Conservation (phyloP, 139 green algal genomes). For the Eudorina sp. region DNA sequence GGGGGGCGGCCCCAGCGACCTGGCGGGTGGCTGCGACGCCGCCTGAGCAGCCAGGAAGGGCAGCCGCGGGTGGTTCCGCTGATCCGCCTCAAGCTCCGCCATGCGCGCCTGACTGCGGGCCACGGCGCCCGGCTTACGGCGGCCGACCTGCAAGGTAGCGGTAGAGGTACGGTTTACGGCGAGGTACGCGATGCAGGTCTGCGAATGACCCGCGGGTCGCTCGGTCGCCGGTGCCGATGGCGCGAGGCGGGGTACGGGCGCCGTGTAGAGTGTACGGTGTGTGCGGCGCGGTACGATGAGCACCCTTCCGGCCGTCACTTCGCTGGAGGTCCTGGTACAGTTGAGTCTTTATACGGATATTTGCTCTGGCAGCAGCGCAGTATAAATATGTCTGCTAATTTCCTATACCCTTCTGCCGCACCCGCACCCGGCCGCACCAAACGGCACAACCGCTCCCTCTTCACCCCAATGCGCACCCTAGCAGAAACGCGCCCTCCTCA, state of each 20-base stretch:
- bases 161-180: background rate
- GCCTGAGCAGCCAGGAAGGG: conserved; percentile 38
- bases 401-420: too few relatives aligned
- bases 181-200: too few relatives aligned
- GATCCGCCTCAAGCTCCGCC: background rate
- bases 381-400: too few relatives aligned
- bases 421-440: too few relatives aligned
- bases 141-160: conserved; percentile 10
- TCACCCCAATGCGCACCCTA: too few relatives aligned
- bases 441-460: too few relatives aligned
- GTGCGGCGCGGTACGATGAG: too few relatives aligned
- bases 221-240: background rate
- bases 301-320: too few relatives aligned
- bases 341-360: too few relatives aligned
- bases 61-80: background rate
- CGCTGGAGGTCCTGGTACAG: too few relatives aligned
- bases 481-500: too few relatives aligned
- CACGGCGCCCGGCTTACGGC: conserved; percentile 1
- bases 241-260: background rate
- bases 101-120: background rate
- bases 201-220: background rate
- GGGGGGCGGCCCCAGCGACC: background rate
- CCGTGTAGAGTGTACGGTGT: background rate
- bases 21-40: background rate
- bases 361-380: too few relatives aligned